phyloP scores from a whole-genome alignment of 176 grass and related monocot species.

The Cenchrus purpureus region DNA sequence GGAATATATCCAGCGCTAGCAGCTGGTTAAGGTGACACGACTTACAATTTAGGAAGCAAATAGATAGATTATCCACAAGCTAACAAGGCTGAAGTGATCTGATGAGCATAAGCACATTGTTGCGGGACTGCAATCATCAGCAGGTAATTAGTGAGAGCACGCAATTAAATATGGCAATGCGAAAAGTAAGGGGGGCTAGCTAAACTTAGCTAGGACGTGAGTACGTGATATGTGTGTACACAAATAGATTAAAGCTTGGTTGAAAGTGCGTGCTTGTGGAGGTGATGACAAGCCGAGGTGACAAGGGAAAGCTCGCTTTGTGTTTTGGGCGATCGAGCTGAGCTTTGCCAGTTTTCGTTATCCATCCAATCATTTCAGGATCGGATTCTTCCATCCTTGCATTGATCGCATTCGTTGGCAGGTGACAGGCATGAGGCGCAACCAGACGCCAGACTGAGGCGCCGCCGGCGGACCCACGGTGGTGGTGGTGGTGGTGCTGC shows the following conservation, averaged over 20 bases:
- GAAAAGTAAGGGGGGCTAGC: no score
- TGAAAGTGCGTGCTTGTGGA: not conserved
- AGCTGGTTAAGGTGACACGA: no score
- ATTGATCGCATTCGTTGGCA: not conserved
- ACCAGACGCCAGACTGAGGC: no score
- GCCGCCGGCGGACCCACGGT: not conserved
- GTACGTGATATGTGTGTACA: not conserved
- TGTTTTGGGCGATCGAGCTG: not conserved
- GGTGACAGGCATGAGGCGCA: not conserved
- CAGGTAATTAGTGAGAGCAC: not conserved
- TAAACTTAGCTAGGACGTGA: no score
- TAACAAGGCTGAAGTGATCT: no score
- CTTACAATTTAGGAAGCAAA: no score
- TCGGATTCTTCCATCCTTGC: not conserved
- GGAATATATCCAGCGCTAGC: no score
- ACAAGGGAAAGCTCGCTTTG: not conserved
- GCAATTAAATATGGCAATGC: not conserved
- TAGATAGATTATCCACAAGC: no score
- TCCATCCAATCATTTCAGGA: not conserved
- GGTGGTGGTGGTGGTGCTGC: not conserved
- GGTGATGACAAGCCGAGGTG: constrained; percentile 23
- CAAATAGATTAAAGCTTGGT: not conserved
- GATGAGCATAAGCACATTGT: no score
- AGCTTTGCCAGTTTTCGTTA: not conserved
- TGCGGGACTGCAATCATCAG: no score